Evolutionary conservation across 2,329 filamentous ascomycete genomes (phyloP), one percentile per base, ranked within the genome.

Genomic region (Colletotrichum caudatum): DNA sequence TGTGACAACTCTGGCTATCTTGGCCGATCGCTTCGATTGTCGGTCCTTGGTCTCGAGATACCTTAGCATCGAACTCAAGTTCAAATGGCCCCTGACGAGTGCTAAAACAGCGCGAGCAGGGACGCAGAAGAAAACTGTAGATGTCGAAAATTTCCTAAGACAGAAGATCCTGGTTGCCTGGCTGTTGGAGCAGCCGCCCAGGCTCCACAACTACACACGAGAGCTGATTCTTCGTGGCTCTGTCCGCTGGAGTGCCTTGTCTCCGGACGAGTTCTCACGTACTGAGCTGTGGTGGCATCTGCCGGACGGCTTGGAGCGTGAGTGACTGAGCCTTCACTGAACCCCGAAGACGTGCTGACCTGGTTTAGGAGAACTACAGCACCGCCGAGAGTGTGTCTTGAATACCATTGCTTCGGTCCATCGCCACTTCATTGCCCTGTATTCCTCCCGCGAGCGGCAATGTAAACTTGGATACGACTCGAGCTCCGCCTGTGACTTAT

Each of bases 391-490:
- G 66, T 89, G 87, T 79, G 87, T 94, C 54, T 83, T 94, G 23
- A 88, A 91, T 75, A 91, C 91, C 2, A 84, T 94, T 57, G 89
- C 91, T 65, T 93, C 92, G 0, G 83, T 94, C 1, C 91, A 91
- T 71, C 83, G 84, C 0, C 89, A 94, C 78, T 94, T 94, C 69
- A 81, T 94, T 3, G 78, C 79, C 8, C 82, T 92, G 0, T 94
- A 94, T 78, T 88, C 89, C 1, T 92, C 91, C 12, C 88, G 90
- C n/a, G 85, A 82, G 41, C 81, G 83, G 9, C 92, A 94, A 78
- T 94, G 93, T 80, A 90, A 89, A 76, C 85, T 94, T 0, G 92
- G 92, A 64, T 94, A 94, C 79, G 92, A 93, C 76, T 90, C 89
- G 2, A 92, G 90, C 73, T 81, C 87, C 2, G 89, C 92, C 53